A percentile compares a stretch with the other conserved stretches of the same genome.
phyloP scores from a whole-genome alignment of 1,284 basidiomycete genomes.

The Pascua guehoae region DNA sequence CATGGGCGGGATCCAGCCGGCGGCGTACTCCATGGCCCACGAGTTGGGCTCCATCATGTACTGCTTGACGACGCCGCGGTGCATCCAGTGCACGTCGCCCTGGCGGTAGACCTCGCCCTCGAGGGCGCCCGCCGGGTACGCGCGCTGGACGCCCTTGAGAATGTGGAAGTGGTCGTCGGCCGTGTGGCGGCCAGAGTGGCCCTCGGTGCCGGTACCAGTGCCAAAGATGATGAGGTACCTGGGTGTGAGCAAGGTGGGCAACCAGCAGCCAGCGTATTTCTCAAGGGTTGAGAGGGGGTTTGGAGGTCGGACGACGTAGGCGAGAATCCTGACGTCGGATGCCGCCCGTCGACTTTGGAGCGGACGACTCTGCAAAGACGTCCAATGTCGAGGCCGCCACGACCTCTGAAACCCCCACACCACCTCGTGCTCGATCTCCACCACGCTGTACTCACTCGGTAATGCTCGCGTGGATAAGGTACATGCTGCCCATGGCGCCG shows the following conservation, averaged over 20 bases:
- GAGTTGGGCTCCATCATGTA: conserved; percentile 96
- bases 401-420: too few species aligned
- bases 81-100: conserved; percentile 79
- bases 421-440: too few species aligned
- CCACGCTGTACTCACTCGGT: conserved; percentile 95
- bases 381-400: too few species aligned
- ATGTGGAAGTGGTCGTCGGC: conserved; percentile 96
- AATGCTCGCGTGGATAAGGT: conserved; percentile 88
- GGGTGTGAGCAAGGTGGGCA: background rate
- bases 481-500: conserved; percentile 96
- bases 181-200: conserved; percentile 88
- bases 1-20: conserved; percentile 89
- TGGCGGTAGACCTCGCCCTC: conserved; percentile 77
- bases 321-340: background rate
- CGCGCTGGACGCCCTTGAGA: conserved; percentile 86
- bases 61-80: conserved; percentile 81
- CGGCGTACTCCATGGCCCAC: conserved; percentile 91
- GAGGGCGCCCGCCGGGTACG: conserved; percentile 74
- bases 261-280: too few species aligned
- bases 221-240: conserved; percentile 76
- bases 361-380: too few species aligned
- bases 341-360: too few species aligned
- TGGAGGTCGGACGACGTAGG: background rate
- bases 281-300: conserved; percentile 4
- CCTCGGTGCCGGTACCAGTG: conserved; percentile 92